A percentile compares a stretch with the other conserved stretches of the same genome.
These are phyloP conservation scores for Wickerhamomyces sp. DNA, from an alignment of 1,139 yeast genomes.

Conservation along the genomic window DNA sequence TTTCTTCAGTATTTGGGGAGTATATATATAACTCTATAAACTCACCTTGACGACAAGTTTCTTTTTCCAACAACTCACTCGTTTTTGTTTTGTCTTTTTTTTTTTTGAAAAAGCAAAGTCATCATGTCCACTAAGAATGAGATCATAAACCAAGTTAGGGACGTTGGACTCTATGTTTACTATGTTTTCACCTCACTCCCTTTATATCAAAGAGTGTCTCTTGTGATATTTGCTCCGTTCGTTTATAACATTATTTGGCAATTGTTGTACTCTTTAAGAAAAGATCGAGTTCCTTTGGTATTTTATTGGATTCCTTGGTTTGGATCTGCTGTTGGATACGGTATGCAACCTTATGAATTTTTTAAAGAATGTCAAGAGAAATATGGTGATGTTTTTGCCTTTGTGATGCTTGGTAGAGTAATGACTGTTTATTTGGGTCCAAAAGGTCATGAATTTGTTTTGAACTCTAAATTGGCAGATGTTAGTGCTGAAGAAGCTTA, in stretches of 20 bases:
- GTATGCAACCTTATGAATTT: conserved; percentile 89
- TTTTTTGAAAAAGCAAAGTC: neutral
- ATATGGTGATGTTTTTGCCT: conserved; percentile 90
- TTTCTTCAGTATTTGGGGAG: too few species aligned
- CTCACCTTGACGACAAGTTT: too few species aligned
- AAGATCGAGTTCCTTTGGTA: conserved; percentile 81
- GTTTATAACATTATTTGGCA: conserved; percentile 67
- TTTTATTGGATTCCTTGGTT: conserved; percentile 95
- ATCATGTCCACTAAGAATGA: conserved; percentile 17
- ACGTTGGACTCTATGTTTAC: conserved; percentile 10
- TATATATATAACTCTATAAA: too few species aligned
- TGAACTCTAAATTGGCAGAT: conserved; percentile 83
- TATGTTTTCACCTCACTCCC: conserved; percentile 24
- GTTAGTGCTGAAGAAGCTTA: conserved; percentile 97
- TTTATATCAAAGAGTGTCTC: conserved; percentile 27
- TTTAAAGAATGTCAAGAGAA: conserved; percentile 72
- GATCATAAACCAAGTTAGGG: conserved; percentile 10
- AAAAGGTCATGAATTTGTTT: conserved; percentile 93
- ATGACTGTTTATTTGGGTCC: conserved; percentile 98
- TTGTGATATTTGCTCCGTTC: conserved; percentile 32
- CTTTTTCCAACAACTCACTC: neutral
- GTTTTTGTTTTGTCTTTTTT: neutral
- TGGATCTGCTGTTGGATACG: conserved; percentile 84
- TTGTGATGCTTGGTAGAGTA: conserved; percentile 79
- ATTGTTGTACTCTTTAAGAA: conserved; percentile 62